Evolutionary conservation across 345 rosid genomes (phyloP).

Genomic region (Durio zibethinus): DNA sequence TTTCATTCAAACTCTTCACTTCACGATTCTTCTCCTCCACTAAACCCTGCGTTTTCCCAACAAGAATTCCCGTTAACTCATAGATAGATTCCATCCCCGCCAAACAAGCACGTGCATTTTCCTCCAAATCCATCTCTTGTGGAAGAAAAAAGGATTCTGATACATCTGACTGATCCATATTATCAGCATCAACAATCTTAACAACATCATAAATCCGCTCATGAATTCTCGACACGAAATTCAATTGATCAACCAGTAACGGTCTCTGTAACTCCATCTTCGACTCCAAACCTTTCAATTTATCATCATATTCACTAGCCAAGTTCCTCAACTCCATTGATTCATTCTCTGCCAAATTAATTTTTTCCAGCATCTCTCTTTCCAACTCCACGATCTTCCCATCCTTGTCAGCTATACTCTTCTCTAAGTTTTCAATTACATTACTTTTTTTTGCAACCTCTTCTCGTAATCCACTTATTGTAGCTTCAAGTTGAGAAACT

Average conservation of each 20-base stretch:
- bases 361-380: constrained; percentile 49
- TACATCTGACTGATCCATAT: constrained; percentile 60
- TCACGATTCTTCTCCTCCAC: constrained; percentile 64
- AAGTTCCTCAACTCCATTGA: constrained; percentile 55
- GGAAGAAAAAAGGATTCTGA: constrained; percentile 89
- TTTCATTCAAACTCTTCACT: constrained; percentile 67
- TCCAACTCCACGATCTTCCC: constrained; percentile 49
- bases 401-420: constrained; percentile 49
- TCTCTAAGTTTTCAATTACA: constrained; percentile 55
- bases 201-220: constrained; percentile 56
- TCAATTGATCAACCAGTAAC: constrained; percentile 77
- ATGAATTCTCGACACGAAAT: constrained; percentile 75
- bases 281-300: constrained; percentile 52
- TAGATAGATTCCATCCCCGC: constrained; percentile 92
- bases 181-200: constrained; percentile 55
- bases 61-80: constrained; percentile 59
- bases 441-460: constrained; percentile 62
- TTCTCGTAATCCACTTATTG: constrained; percentile 63
- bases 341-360: constrained; percentile 48
- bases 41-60: constrained; percentile 54
- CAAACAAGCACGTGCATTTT: constrained; percentile 77
- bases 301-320: constrained; percentile 71
- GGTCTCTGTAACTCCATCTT: constrained; percentile 70
- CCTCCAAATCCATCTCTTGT: constrained; percentile 74
- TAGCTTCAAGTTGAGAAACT: constrained; percentile 93